Conservation (phyloP, 1,284 basidiomycete genomes). For the Abortiporus biennis region DNA sequence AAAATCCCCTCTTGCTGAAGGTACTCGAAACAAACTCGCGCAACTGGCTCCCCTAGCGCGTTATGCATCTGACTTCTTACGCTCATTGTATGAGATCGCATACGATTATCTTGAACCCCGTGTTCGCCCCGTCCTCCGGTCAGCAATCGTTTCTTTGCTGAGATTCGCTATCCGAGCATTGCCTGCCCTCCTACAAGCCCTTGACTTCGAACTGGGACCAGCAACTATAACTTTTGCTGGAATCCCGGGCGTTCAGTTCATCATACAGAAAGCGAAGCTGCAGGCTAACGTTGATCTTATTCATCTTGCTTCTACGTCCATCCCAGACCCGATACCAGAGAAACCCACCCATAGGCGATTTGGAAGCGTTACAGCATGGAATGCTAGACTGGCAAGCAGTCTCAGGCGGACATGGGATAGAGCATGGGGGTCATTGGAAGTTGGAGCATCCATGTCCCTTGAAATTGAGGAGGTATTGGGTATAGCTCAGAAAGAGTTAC, state of each 20-base stretch:
- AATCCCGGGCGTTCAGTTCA: conserved; percentile 43
- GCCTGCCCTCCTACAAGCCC: conserved; percentile 55
- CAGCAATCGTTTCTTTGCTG: conserved; percentile 45
- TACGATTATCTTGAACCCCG: conserved; percentile 50
- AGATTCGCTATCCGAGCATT: conserved; percentile 56
- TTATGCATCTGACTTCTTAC: neutral
- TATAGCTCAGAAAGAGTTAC: conserved; percentile 23
- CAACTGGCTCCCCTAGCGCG: conserved; percentile 3
- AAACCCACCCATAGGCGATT: conserved; percentile 20
- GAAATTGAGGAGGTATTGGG: conserved; percentile 44
- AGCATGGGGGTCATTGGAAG: conserved; percentile 58
- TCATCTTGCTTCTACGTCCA: conserved; percentile 31
- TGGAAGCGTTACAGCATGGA: conserved; percentile 53
- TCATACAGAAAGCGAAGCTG: conserved; percentile 43
- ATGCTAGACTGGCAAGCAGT: conserved; percentile 50
- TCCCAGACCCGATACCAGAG: no score
- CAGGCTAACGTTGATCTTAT: conserved; percentile 50
- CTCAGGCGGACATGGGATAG: conserved; percentile 59
- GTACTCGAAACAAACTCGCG: conserved; percentile 1
- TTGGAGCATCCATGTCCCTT: conserved; percentile 44
- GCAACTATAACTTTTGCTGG: conserved; percentile 44
- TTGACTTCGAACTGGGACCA: conserved; percentile 60
- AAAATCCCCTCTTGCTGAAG: neutral
- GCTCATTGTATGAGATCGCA: conserved; percentile 20
- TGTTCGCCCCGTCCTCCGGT: conserved; percentile 54